A percentile compares a stretch with the other conserved stretches of the same genome.
These are phyloP conservation scores for Pelargonium cotyledonis DNA, from an alignment of 441 rosid genomes.

Conservation along the genomic window DNA sequence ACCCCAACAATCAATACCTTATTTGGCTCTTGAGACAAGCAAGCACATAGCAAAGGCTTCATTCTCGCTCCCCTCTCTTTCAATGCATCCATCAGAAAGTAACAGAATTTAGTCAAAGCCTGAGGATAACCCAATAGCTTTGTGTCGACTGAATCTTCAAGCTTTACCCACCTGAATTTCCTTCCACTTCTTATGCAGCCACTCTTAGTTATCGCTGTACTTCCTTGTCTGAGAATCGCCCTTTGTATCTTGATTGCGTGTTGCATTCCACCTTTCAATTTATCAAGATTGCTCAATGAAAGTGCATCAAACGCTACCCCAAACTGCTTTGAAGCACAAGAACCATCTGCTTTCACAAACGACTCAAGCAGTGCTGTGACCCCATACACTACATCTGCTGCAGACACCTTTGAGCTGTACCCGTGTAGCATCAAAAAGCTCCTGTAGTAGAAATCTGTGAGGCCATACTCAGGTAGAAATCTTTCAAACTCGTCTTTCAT, in stretches of 20 bases:
- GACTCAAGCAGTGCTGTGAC: slow-evolving; percentile 94
- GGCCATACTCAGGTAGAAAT: slow-evolving; percentile 80
- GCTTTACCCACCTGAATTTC: slow-evolving; percentile 91
- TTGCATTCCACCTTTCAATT: slow-evolving; percentile 76
- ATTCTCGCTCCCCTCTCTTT: slow-evolving; percentile 85
- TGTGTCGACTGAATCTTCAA: slow-evolving; percentile 74
- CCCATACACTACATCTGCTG: slow-evolving; percentile 92
- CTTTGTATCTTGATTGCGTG: slow-evolving; percentile 87
- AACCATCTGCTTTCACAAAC: slow-evolving; percentile 57
- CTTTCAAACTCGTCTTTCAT: slow-evolving; percentile 84
- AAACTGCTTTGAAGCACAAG: slow-evolving; percentile 80
- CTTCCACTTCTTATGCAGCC: slow-evolving; percentile 81
- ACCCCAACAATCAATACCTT: slow-evolving; percentile 86
- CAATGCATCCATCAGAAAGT: slow-evolving; percentile 92
- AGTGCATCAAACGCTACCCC: slow-evolving; percentile 92
- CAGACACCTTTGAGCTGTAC: slow-evolving; percentile 83
- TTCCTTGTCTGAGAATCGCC: slow-evolving; percentile 89
- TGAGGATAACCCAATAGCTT: slow-evolving; percentile 85
- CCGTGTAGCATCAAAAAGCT: slow-evolving; percentile 77
- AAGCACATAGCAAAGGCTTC: slow-evolving; percentile 88
- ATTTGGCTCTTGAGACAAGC: slow-evolving; percentile 49
- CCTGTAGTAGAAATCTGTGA: slow-evolving; percentile 73
- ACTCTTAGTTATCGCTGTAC: slow-evolving; percentile 72
- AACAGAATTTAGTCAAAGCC: slow-evolving; percentile 86
- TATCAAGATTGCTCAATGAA: slow-evolving; percentile 64